Base-by-base conservation (phyloP, 805 yeast genomes). In the Hanseniaspora occidentalis region DNA sequence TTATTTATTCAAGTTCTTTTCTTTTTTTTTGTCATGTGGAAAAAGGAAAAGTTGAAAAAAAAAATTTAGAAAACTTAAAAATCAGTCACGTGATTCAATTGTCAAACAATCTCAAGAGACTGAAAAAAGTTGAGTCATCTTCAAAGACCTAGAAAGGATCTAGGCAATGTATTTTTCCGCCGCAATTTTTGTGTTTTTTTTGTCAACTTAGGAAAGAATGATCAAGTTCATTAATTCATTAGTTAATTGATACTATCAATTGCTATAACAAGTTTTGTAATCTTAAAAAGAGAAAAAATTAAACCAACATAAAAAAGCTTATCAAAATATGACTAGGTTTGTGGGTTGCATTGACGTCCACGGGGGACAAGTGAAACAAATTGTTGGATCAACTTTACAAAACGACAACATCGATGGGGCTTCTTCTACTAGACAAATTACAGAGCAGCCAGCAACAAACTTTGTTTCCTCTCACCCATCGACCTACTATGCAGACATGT, bases 261-360 rank as follows among this genome's bases (percentile, higher is more conserved):
- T 23, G 11, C 26, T 8, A 23, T 7, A 23, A 23, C 7, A 23
- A 8, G 11, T 27, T 27, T 27, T 11, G 31, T 17, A 27, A 27
- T 6, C 36, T 16, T 7, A 9, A 8, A 33, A 20, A 4, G 9
- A 9, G 3, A 9, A 17, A 33, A 33, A 13, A 18, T 20, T 17
- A 5, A 33, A 17, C 25, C 6, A 35, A 14, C 18, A 31, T n/a
- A 4, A 11, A 29, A 10, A 31, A 9, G 19, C 3, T 16, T 21
- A 26, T 24, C 34, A 14, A 27, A 40, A 23, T 21, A 86, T 88
- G 96, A 88, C 96, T 0, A 69, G 70, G 39, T 92, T 84, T 62
- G 74, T 88, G 52, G 97, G 96, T 1, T 92, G 99, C 54, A 89
- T 92, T 29, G 98, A 92, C 56, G 77, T 92, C 43, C 99, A 92